Percentiles rank a stretch among this genome's conserved stretches.
These are phyloP conservation scores for Coccomyxa sp. DNA, from an alignment of 139 green algal genomes.

Conservation along the genomic window DNA sequence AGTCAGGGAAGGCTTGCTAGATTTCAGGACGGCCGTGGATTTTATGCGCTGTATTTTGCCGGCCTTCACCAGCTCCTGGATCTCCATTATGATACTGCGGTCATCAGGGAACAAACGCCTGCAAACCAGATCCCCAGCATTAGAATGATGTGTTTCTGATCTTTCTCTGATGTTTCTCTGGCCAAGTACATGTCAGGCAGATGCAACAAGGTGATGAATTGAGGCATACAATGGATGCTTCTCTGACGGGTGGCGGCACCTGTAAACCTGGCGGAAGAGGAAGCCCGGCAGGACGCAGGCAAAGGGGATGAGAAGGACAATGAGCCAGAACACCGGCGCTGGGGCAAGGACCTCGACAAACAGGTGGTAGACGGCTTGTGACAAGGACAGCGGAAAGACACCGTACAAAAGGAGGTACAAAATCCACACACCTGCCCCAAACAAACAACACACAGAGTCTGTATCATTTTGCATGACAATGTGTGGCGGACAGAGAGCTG, in stretches of 20 bases:
- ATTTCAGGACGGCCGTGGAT: neutral
- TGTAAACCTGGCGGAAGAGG: slow-evolving; percentile 25
- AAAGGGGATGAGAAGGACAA: slow-evolving; percentile 42
- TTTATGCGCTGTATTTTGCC: slow-evolving; percentile 3
- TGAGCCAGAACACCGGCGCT: slow-evolving; percentile 54
- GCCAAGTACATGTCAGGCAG: neutral
- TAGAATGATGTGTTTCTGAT: too few species aligned
- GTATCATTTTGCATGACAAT: neutral
- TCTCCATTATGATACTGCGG: slow-evolving; percentile 53
- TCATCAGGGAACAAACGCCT: slow-evolving; percentile 39
- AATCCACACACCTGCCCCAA: slow-evolving; percentile 57
- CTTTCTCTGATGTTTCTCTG: neutral
- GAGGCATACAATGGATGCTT: neutral
- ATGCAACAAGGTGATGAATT: neutral
- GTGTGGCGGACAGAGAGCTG: neutral
- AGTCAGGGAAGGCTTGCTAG: neutral
- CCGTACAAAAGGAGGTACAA: slow-evolving; percentile 63
- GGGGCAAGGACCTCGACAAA: slow-evolving; percentile 43
- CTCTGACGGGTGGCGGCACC: neutral
- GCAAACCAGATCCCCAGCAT: neutral
- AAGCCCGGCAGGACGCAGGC: slow-evolving; percentile 56
- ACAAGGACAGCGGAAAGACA: slow-evolving; percentile 43
- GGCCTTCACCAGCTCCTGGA: slow-evolving; percentile 17
- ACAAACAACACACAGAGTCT: neutral
- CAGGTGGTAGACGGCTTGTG: slow-evolving; percentile 47